Conservation (phyloP, 768 basidiomycete genomes). For the Pleurotus djamor region DNA sequence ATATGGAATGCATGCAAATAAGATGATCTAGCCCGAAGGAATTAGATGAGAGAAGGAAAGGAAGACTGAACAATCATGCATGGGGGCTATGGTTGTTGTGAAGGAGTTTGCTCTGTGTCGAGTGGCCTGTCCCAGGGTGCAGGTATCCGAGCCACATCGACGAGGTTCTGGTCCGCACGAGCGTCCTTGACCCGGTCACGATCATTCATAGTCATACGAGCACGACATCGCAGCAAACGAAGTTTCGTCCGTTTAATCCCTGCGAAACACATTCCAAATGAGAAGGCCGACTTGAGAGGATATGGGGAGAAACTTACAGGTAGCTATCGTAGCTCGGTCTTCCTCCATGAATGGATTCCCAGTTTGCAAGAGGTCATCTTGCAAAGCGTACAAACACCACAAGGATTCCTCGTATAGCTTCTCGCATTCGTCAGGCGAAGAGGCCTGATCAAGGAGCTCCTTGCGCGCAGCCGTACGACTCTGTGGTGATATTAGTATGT, state of each 20-base stretch:
- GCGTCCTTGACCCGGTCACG: slow-evolving; percentile 74
- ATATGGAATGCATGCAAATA: neutral
- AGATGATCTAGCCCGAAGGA: neutral
- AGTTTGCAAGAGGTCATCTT: slow-evolving; percentile 82
- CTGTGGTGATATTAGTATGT: slow-evolving; percentile 34
- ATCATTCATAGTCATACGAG: slow-evolving; percentile 75
- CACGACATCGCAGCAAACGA: slow-evolving; percentile 74
- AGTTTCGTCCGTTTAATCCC: slow-evolving; percentile 88
- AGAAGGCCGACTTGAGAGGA: neutral
- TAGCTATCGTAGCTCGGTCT: slow-evolving; percentile 75
- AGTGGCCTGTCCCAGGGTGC: slow-evolving; percentile 56
- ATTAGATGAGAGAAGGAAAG: neutral
- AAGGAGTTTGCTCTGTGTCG: slow-evolving; percentile 11
- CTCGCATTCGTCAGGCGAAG: slow-evolving; percentile 81
- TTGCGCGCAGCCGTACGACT: slow-evolving; percentile 91
- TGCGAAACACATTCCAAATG: slow-evolving; percentile 20
- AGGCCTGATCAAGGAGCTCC: slow-evolving; percentile 80
- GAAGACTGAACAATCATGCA: neutral
- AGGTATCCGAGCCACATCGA: slow-evolving; percentile 67
- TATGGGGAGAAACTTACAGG: slow-evolving; percentile 46
- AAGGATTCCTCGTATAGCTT: slow-evolving; percentile 93
- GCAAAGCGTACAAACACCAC: slow-evolving; percentile 90
- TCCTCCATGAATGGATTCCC: slow-evolving; percentile 87
- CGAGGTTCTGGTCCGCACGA: slow-evolving; percentile 75
- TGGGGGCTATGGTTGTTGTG: neutral